Conservation (phyloP, 352 stramenopile species). For the Phytophthora tentaculata region DNA sequence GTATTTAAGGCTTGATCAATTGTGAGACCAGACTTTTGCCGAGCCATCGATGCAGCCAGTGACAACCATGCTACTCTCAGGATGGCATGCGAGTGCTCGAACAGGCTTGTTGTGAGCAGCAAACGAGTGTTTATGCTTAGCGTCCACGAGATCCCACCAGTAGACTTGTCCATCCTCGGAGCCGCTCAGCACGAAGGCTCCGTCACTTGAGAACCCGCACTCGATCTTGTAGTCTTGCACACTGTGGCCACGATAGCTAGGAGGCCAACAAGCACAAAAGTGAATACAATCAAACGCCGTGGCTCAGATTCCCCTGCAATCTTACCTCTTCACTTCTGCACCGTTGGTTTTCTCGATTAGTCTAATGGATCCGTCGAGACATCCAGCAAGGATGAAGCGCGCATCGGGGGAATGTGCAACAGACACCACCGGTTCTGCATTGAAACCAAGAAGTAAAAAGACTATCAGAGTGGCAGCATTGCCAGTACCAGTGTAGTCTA, state of each 20-base stretch:
- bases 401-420: constrained; percentile 76
- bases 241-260: constrained; percentile 68
- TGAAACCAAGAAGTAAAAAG: constrained; percentile 4
- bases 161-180: constrained; percentile 79
- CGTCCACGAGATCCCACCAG: constrained; percentile 67
- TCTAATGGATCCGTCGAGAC: constrained; percentile 73
- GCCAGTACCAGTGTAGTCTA: background rate
- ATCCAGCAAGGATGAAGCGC: constrained; percentile 80
- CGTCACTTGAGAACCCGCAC: constrained; percentile 70
- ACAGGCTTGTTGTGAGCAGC: constrained; percentile 67
- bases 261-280: constrained; percentile 4
- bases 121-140: constrained; percentile 45
- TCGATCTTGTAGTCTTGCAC: constrained; percentile 76
- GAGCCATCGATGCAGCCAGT: constrained; percentile 68
- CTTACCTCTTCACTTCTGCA: constrained; percentile 74
- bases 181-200: constrained; percentile 69
- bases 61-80: constrained; percentile 67
- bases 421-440: constrained; percentile 76
- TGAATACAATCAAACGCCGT: background rate
- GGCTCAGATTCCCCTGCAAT: background rate
- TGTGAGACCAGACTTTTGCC: constrained; percentile 71
- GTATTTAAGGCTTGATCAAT: constrained; percentile 32
- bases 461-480: background rate
- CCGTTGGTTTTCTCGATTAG: constrained; percentile 78
- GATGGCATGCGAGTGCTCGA: constrained; percentile 67